Percentiles rank a stretch among this genome's conserved stretches.
Conservation (phyloP, 768 basidiomycete genomes). For the Agaricus blazei region DNA sequence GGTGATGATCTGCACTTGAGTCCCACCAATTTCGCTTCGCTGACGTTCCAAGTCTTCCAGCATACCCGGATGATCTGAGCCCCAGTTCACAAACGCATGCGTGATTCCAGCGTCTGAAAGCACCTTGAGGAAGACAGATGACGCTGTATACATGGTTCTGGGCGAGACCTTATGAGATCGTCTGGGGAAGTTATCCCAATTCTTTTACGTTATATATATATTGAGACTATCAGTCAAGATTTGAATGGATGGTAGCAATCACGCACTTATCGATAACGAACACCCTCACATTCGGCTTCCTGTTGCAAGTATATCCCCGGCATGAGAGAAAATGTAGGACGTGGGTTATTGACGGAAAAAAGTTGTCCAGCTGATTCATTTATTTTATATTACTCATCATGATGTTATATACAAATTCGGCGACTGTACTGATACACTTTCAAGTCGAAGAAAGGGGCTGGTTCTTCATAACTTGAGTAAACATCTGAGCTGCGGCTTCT, state of each 20-base stretch:
- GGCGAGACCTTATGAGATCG: neutral
- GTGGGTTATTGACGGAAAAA: no score
- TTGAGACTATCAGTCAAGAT: neutral
- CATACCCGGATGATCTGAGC: conserved; percentile 68
- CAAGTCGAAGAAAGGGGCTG: conserved; percentile 7
- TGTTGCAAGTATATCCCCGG: no score
- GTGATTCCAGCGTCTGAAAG: conserved; percentile 56
- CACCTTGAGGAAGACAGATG: conserved; percentile 55
- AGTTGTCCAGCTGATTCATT: no score
- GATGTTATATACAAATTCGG: no score
- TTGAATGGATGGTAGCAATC: no score
- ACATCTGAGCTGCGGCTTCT: conserved; percentile 40
- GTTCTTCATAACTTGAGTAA: conserved; percentile 28
- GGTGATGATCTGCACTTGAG: conserved; percentile 50
- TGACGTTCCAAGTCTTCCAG: conserved; percentile 66
- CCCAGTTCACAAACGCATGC: conserved; percentile 73
- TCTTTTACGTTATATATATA: neutral
- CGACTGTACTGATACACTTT: neutral
- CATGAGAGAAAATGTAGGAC: no score
- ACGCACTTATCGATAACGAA: no score
- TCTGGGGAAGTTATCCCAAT: neutral
- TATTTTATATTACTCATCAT: no score
- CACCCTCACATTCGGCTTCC: no score
- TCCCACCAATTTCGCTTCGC: conserved; percentile 28
- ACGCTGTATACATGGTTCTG: conserved; percentile 45